Base-by-base conservation (phyloP, 345 rosid species). In the Alliaria petiolata region DNA sequence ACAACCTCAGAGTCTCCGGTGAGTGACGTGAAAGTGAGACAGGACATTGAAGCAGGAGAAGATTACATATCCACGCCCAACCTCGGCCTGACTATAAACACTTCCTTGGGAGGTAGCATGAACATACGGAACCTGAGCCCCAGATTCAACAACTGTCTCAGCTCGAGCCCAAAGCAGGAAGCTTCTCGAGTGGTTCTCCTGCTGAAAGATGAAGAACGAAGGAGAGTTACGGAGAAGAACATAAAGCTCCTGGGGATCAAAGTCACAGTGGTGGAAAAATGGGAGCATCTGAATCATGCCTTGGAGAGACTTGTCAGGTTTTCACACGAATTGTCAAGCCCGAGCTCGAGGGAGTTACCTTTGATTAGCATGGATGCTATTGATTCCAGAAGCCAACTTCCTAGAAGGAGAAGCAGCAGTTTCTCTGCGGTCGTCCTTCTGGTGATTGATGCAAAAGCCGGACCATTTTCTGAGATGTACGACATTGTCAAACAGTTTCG, bases 151-250 rank as follows among this genome's bases (percentile, higher is more conserved):
- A 62, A 30, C 20, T 76, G 74, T 38, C 80, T 70, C 16, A 54
- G 50, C 69, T 72, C 81, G n/a, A 83, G 86, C 52, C 82, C 85
- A 16, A 84, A 65, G 70, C 62, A 17, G 1, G 96, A 80, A n/a
- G 66, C 82, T 34, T 93, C 97, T n/a, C 83, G 72, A n/a, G 89
- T 87, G 34, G 81, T 93, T 70, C 86, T 93, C 7, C 33, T 89
- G 30, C 78, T 93, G 2, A 70, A 69, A 65, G 77, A 76, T n/a
- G 81, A 79, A 11, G 92, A 81, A 30, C 81, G 98, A 4, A 69
- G 76, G 47, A 81, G 84, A 66, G 71, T 76, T 31, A 43, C 87
- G 0, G 87, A 78, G 58, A 83, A 74, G 16, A 84, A 72, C 59
- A 81, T 91, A 76, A 86, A 87, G 74, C 65, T 43, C 25, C 51